Evolutionary conservation across 1,139 yeast genomes (phyloP), one percentile per base, ranked within the genome.

Genomic region (Pneumocystis canis): DNA sequence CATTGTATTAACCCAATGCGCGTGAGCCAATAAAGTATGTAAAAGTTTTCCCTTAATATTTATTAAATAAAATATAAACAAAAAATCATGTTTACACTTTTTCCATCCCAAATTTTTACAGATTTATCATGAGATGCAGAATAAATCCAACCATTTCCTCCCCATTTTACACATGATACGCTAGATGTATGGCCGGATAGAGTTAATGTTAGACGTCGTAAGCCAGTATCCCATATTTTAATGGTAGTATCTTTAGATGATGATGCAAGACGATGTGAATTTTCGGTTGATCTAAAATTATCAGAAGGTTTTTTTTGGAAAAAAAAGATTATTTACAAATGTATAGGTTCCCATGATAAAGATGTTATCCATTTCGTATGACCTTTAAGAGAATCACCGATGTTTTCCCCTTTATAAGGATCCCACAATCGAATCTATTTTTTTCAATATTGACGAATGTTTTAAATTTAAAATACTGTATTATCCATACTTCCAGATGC

Each of bases 401-500:
- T 66, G 11, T 85, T 81, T 66, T 81, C 80, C 7, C 98, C 98
- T 41, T 84, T 81, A 39, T 76, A 77, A 4, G 89, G 80, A 67
- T 87, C 90, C 97, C 98, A 94, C 59, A 92, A 74, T 69, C 96
- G 79, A 32, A 68, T 64, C 58, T 61, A 35, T 31, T 4, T 41
- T 11, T n/a, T 14, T 30, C 16, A 57, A n/a, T 9, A 57, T 9
- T 11, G 14, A 39, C 14, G 14, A 57, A 20, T 39, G 16, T 35
- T 40, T 20, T 32, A 53, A 9, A 25, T 14, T 33, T 16, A 7
- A 60, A 33, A 31, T 57, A 92, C 79, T 1, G 96, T 87, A 70
- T 81, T 84, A 73, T 92, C 98, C 96, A 89, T 89, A 31, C 96
- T 85, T 0, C 98, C 98, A 0, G 98, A 92, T 11, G 98, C 99